These are phyloP conservation scores for Xylaria telfairii DNA, from an alignment of 495 filamentous ascomycete genomes.

Conservation along the genomic window DNA sequence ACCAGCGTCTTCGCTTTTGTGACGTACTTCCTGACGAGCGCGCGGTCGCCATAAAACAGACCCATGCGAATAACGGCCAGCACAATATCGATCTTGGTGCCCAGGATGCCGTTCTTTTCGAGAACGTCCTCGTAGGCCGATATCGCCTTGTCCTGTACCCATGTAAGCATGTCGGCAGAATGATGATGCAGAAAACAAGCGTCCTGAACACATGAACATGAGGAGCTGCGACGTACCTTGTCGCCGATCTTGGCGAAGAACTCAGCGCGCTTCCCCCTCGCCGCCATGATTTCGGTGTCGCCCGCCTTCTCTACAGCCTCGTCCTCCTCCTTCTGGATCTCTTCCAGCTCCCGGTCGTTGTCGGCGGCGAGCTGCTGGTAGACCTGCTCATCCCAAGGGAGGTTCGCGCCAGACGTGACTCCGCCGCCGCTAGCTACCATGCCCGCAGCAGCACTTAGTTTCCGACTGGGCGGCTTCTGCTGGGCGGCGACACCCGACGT, in stretches of 20 bases:
- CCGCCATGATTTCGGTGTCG: slow-evolving; percentile 92
- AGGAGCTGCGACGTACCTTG: slow-evolving; percentile 67
- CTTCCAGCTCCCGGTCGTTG: slow-evolving; percentile 88
- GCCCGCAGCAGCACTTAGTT: slow-evolving; percentile 67
- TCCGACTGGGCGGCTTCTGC: slow-evolving; percentile 58
- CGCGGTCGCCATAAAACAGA: slow-evolving; percentile 91
- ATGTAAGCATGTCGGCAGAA: slow-evolving; percentile 24
- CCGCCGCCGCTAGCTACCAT: slow-evolving; percentile 68
- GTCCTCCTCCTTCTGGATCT: slow-evolving; percentile 94
- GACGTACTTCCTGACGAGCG: slow-evolving; percentile 89
- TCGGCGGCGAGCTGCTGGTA: slow-evolving; percentile 86
- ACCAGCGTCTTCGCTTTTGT: slow-evolving; percentile 89
- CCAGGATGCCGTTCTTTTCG: slow-evolving; percentile 91
- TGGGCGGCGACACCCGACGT: slow-evolving; percentile 59
- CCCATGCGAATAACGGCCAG: slow-evolving; percentile 94
- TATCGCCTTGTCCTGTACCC: slow-evolving; percentile 83
- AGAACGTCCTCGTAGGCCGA: slow-evolving; percentile 88
- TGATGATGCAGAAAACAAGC: background rate
- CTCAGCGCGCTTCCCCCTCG: slow-evolving; percentile 91
- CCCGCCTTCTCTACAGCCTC: slow-evolving; percentile 94
- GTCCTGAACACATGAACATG: background rate
- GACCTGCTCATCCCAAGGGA: slow-evolving; percentile 88
- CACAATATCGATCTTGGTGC: slow-evolving; percentile 95
- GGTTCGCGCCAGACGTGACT: slow-evolving; percentile 63
- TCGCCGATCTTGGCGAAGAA: slow-evolving; percentile 94